phyloP scores from a whole-genome alignment of 129 eudicot genomes.

The Ambrosia trifida region DNA sequence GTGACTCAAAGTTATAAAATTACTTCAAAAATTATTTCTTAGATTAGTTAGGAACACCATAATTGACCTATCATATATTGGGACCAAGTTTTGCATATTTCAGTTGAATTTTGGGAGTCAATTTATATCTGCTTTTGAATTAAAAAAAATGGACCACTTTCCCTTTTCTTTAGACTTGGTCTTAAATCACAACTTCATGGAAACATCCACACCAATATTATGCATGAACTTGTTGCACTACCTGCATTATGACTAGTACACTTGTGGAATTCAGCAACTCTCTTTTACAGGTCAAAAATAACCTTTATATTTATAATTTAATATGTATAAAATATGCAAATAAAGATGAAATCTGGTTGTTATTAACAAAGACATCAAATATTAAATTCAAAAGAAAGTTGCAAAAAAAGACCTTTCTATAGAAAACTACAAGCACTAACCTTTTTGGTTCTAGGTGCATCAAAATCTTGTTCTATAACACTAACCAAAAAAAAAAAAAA shows the following conservation, averaged over 20 bases:
- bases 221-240: conserved; percentile 7
- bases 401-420: conserved; percentile 11
- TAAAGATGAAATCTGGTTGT: not conserved
- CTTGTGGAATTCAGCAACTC: conserved; percentile 14
- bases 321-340: not conserved
- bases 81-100: conserved; percentile 27
- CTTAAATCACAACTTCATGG: conserved; percentile 23
- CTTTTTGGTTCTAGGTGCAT: conserved; percentile 26
- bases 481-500: too few species aligned
- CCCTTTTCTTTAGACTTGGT: not conserved
- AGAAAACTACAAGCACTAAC: conserved; percentile 23
- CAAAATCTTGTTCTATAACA: conserved; percentile 28
- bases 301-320: not conserved
- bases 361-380: not conserved
- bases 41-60: conserved; percentile 27
- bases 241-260: conserved; percentile 6
- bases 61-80: conserved; percentile 23
- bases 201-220: not conserved
- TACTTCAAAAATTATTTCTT: not conserved
- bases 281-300: not conserved
- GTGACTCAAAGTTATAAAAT: not conserved
- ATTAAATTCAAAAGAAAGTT: not conserved
- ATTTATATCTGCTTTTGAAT: conserved; percentile 20
- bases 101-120: conserved; percentile 29
- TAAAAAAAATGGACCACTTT: conserved; percentile 28